These are phyloP conservation scores for Trichoderma oligosporum DNA, from an alignment of 2,329 filamentous ascomycete species.

Conservation along the genomic window DNA sequence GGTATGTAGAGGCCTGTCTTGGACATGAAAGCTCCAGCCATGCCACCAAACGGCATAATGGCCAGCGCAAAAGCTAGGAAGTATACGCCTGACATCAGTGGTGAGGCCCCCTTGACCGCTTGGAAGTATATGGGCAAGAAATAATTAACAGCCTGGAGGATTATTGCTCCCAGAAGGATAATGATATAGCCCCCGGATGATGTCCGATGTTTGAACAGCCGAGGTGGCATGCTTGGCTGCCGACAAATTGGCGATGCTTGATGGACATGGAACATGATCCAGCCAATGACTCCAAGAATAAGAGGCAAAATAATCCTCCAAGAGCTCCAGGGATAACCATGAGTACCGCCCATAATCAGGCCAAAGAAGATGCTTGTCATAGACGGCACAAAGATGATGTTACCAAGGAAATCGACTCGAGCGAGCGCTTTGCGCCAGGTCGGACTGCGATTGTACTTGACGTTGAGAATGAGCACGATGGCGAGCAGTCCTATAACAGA, in stretches of 20 bases:
- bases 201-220: slow-evolving; percentile 19
- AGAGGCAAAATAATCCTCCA: slow-evolving; percentile 39
- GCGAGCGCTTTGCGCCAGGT: neutral
- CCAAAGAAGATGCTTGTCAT: slow-evolving; percentile 30
- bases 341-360: slow-evolving; percentile 40
- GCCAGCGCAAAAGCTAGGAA: slow-evolving; percentile 33
- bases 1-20: slow-evolving; percentile 33
- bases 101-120: slow-evolving; percentile 34
- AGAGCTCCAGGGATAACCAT: slow-evolving; percentile 37
- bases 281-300: slow-evolving; percentile 35
- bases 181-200: slow-evolving; percentile 28
- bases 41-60: slow-evolving; percentile 27
- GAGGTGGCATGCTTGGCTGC: slow-evolving; percentile 21
- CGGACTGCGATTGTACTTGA: slow-evolving; percentile 26
- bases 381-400: slow-evolving; percentile 36
- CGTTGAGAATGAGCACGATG: slow-evolving; percentile 34
- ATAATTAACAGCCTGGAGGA: slow-evolving; percentile 27
- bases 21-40: slow-evolving; percentile 28
- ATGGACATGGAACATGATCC: slow-evolving; percentile 26
- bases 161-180: slow-evolving; percentile 32
- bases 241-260: slow-evolving; percentile 11
- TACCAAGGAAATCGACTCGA: slow-evolving; percentile 43
- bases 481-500: slow-evolving; percentile 23
- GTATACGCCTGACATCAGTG: slow-evolving; percentile 32
- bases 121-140: slow-evolving; percentile 50